These are phyloP conservation scores for Xylariaceae sp. DNA, from an alignment of 2,329 filamentous ascomycete species.

Conservation along the genomic window DNA sequence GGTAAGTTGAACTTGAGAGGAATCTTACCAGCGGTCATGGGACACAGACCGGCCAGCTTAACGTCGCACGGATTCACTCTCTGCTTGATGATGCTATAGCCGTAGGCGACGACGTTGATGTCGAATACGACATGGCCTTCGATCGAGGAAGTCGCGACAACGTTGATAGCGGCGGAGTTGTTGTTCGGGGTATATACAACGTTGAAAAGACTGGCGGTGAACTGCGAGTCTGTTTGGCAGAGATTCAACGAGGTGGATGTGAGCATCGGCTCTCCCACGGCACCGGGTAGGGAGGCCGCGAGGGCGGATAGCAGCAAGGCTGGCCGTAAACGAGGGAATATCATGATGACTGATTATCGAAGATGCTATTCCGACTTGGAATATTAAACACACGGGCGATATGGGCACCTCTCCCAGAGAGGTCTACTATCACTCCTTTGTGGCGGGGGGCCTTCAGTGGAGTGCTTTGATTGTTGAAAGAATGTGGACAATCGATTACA, in stretches of 20 bases:
- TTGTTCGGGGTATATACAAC: constrained; percentile 75
- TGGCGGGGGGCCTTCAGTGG: constrained; percentile 17
- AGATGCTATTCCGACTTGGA: constrained; percentile 5
- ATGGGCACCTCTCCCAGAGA: constrained; percentile 8
- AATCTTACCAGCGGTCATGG: constrained; percentile 82
- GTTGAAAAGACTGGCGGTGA: constrained; percentile 84
- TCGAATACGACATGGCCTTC: constrained; percentile 76
- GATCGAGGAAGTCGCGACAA: constrained; percentile 77
- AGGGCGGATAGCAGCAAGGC: constrained; percentile 42
- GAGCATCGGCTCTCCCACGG: constrained; percentile 59
- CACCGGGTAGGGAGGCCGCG: constrained; percentile 41
- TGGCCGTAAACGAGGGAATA: constrained; percentile 41
- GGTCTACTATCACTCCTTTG: constrained; percentile 10
- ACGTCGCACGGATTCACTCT: constrained; percentile 70
- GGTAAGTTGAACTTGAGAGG: constrained; percentile 67
- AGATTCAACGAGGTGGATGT: constrained; percentile 77
- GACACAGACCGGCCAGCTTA: constrained; percentile 72
- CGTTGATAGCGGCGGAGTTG: constrained; percentile 64
- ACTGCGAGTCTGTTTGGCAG: constrained; percentile 78
- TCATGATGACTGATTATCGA: constrained; percentile 36
- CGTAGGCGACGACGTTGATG: constrained; percentile 73
- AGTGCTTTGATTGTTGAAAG: constrained; percentile 15
- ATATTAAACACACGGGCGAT: constrained; percentile 13
- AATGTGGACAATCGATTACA: constrained; percentile 18
- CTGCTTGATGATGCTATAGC: constrained; percentile 63